These are phyloP conservation scores for Nicotiana benthamiana DNA, from an alignment of 257 asterid genomes.

Conservation along the genomic window DNA sequence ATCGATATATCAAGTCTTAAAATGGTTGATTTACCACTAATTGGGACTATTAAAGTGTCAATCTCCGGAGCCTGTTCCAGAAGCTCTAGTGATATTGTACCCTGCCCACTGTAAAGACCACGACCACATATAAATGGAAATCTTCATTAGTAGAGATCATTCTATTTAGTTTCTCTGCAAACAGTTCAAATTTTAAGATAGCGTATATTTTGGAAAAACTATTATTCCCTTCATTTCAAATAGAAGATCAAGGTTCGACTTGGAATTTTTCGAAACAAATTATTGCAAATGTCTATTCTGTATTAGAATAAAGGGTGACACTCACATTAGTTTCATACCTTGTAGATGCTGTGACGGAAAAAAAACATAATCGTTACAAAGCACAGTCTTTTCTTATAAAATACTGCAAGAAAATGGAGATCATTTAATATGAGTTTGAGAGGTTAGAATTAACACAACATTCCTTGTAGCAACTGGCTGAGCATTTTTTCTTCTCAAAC, in stretches of 20 bases:
- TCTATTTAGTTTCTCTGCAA: neutral
- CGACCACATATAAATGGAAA: neutral
- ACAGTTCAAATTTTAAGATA: too few species aligned
- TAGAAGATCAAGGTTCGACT: neutral
- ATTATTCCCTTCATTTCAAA: neutral
- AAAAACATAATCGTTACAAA: too few species aligned
- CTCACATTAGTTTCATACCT: neutral
- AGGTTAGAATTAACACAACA: too few species aligned
- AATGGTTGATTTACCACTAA: slow-evolving; percentile 53
- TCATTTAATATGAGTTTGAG: too few species aligned
- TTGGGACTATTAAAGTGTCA: slow-evolving; percentile 76
- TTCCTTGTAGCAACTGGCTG: too few species aligned
- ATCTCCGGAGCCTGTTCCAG: slow-evolving; percentile 70
- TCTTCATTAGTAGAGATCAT: neutral
- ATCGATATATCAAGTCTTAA: neutral
- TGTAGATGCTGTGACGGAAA: too few species aligned
- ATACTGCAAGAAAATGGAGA: too few species aligned
- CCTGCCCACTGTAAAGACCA: slow-evolving; percentile 72
- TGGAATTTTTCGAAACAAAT: neutral
- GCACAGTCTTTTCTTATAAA: too few species aligned
- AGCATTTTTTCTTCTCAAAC: too few species aligned
- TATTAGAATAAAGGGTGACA: neutral
- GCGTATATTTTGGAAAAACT: neutral
- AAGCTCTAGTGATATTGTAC: slow-evolving; percentile 79
- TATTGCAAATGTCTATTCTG: neutral